A percentile compares a stretch with the other conserved stretches of the same genome.
phyloP scores from a whole-genome alignment of 1,284 basidiomycete genomes.

The Thecaphora thlaspeos region DNA sequence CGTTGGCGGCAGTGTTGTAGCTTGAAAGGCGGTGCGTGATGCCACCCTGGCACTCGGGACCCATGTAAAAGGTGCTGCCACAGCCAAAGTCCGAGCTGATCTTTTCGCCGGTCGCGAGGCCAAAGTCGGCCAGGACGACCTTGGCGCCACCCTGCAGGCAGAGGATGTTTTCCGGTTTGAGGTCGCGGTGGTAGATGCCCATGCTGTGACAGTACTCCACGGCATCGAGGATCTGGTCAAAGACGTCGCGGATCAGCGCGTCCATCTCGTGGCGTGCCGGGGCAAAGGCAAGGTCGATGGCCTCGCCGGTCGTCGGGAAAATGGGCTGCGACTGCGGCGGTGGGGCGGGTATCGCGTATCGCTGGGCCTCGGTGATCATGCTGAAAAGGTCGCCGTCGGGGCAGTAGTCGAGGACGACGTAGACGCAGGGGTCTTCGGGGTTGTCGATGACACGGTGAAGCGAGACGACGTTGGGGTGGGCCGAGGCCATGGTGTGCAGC shows the following conservation, averaged over 20 bases:
- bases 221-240: constrained; percentile 73
- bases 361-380: constrained; percentile 65
- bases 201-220: constrained; percentile 75
- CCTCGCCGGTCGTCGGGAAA: constrained; percentile 18
- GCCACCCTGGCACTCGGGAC: constrained; percentile 91
- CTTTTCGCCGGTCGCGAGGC: constrained; percentile 87
- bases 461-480: constrained; percentile 79
- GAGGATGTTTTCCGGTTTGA: constrained; percentile 97
- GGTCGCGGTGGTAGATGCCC: constrained; percentile 88
- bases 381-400: constrained; percentile 88
- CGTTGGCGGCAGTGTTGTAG: constrained; percentile 72
- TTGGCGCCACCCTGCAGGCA: constrained; percentile 73
- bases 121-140: constrained; percentile 92
- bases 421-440: constrained; percentile 63
- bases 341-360: constrained; percentile 64
- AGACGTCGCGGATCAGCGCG: constrained; percentile 49
- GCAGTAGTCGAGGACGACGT: constrained; percentile 70
- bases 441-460: constrained; percentile 81
- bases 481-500: constrained; percentile 67
- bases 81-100: constrained; percentile 88
- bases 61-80: constrained; percentile 95
- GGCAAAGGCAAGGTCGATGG: constrained; percentile 33
- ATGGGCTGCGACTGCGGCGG: constrained; percentile 4
- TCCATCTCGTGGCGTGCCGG: constrained; percentile 45
- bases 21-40: constrained; percentile 62